Conservation (phyloP, 495 filamentous ascomycete species). For the Aspergillus panamensis region DNA sequence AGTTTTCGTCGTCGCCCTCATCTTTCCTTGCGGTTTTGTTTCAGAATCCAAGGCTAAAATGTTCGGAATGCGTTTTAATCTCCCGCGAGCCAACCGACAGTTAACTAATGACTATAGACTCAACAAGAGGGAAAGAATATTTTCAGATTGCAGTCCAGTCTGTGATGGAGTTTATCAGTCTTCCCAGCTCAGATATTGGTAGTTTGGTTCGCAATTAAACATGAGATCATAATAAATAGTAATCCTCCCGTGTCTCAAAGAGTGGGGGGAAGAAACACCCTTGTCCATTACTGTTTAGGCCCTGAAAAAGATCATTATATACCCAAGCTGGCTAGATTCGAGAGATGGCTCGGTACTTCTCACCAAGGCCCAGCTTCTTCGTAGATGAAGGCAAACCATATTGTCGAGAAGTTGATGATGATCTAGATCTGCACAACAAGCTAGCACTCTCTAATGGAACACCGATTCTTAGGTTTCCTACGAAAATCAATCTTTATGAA, state of each 20-base stretch:
- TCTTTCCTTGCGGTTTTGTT: background rate
- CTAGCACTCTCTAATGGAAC: background rate
- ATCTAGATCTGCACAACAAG: background rate
- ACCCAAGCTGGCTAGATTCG: too few species aligned
- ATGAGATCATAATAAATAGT: too few species aligned
- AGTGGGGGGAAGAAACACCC: background rate
- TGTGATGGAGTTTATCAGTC: background rate
- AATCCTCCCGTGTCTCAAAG: background rate
- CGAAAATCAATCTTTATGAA: too few species aligned
- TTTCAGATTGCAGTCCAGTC: too few species aligned
- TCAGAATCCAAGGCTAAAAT: background rate
- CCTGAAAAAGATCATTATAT: background rate
- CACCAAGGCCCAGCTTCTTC: too few species aligned
- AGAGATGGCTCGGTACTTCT: background rate
- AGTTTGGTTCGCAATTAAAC: too few species aligned
- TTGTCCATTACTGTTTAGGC: background rate
- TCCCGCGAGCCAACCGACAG: background rate
- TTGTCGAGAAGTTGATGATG: too few species aligned
- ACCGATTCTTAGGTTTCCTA: background rate
- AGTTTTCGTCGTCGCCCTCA: background rate
- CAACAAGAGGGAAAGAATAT: too few species aligned
- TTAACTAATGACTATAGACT: too few species aligned
- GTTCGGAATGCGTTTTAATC: background rate
- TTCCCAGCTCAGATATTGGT: background rate
- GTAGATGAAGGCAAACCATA: too few species aligned